These are phyloP conservation scores for Huntiella moniliformis DNA, from an alignment of 2,329 filamentous ascomycete species.

Conservation along the genomic window DNA sequence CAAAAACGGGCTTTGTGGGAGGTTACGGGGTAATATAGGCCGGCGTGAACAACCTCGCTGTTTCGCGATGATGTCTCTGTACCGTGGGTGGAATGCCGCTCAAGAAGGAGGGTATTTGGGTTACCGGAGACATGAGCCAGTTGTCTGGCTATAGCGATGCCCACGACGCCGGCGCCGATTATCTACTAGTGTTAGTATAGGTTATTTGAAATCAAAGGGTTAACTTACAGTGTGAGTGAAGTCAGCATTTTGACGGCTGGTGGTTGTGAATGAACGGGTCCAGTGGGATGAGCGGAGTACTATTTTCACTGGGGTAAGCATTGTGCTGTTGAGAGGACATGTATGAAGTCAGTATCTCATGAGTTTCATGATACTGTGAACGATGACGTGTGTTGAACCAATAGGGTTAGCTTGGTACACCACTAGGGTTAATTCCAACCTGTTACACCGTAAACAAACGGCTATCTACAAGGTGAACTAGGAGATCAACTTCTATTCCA, in stretches of 20 bases:
- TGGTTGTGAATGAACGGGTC: conserved; percentile 20
- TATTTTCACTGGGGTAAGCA: too few relatives aligned
- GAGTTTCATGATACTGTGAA: too few relatives aligned
- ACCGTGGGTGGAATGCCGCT: conserved; percentile 56
- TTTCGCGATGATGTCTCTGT: conserved; percentile 74
- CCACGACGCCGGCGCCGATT: conserved; percentile 48
- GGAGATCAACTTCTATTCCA: too few relatives aligned
- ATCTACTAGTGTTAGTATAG: conserved; percentile 21
- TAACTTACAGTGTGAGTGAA: conserved; percentile 28
- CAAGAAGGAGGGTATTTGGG: conserved; percentile 56
- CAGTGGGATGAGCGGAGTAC: too few relatives aligned
- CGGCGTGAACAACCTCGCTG: conserved; percentile 91
- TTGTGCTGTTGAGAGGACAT: too few relatives aligned
- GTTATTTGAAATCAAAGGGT: neutral
- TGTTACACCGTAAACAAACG: too few relatives aligned
- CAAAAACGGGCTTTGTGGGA: conserved; percentile 75
- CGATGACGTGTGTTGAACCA: too few relatives aligned
- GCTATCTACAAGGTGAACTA: too few relatives aligned
- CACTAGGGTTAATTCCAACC: too few relatives aligned
- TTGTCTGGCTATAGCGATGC: conserved; percentile 58
- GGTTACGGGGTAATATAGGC: conserved; percentile 65
- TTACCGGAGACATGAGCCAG: conserved; percentile 41
- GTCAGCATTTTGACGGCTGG: conserved; percentile 19
- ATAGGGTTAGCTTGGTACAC: too few relatives aligned
- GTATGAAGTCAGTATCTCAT: too few relatives aligned